Evolutionary conservation across 306 rosid genomes (phyloP).

Genomic region (Ochetophila trinervis): DNA sequence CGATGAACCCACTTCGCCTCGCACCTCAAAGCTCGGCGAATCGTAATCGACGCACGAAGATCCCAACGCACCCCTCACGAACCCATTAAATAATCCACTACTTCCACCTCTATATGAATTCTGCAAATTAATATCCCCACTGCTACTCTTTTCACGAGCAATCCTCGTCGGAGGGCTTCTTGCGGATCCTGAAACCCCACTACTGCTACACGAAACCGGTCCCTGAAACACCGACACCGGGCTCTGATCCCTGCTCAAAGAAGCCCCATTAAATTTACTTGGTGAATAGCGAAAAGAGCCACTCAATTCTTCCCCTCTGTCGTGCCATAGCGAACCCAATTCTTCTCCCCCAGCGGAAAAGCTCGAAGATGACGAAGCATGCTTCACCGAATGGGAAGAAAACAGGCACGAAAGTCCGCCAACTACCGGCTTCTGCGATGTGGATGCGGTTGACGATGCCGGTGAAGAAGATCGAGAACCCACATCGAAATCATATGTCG

Average conservation of each 20-base stretch:
- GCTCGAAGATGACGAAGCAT: conserved; percentile 45
- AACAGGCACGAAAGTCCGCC: conserved; percentile 80
- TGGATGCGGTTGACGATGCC: conserved; percentile 53
- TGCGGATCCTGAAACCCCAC: conserved; percentile 38
- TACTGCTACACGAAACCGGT: conserved; percentile 70
- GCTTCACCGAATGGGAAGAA: conserved; percentile 63
- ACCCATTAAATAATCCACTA: conserved; percentile 68
- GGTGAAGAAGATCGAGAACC: conserved; percentile 68
- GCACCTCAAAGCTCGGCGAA: conserved; percentile 36
- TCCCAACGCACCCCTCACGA: conserved; percentile 78
- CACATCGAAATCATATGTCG: conserved; percentile 68
- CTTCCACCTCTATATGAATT: conserved; percentile 41
- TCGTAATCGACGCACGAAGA: conserved; percentile 76
- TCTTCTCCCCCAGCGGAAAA: conserved; percentile 64
- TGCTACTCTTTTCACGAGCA: conserved; percentile 33
- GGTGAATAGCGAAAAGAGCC: conserved; percentile 73
- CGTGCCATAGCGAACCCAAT: conserved; percentile 49
- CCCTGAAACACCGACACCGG: conserved; percentile 91
- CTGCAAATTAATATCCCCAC: conserved; percentile 35
- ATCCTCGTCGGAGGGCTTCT: conserved; percentile 47
- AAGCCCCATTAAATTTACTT: conserved; percentile 51
- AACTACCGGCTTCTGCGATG: conserved; percentile 63
- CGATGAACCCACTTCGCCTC: conserved; percentile 37
- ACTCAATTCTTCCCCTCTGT: conserved; percentile 64
- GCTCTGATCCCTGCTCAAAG: conserved; percentile 73